Evolutionary conservation across 2,329 filamentous ascomycete genomes (phyloP).

Genomic region (Pezicula radicicola): DNA sequence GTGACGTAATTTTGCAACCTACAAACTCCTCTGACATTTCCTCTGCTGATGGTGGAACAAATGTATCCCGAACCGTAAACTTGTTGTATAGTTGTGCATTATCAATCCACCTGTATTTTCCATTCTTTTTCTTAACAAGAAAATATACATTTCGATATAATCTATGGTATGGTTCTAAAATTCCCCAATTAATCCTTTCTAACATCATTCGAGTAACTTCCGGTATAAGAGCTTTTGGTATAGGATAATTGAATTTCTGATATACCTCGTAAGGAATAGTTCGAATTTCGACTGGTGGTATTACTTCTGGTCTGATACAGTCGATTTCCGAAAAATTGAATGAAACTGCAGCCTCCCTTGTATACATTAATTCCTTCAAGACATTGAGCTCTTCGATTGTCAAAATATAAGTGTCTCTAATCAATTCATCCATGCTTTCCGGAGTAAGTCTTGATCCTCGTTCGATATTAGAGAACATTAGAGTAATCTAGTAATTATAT

Average conservation of each 20-base stretch:
- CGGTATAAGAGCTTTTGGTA: no score
- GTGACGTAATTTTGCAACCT: background rate
- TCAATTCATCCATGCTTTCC: no score
- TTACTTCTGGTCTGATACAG: background rate
- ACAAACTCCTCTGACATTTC: conserved; percentile 1
- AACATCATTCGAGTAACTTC: no score
- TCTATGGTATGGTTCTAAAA: background rate
- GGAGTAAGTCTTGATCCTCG: no score
- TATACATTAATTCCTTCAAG: background rate
- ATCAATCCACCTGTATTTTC: background rate
- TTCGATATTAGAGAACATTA: no score
- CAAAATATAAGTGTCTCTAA: no score
- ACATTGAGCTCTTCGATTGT: no score
- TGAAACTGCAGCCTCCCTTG: background rate
- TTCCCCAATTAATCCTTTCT: background rate
- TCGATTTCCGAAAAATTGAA: background rate
- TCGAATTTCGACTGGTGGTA: background rate
- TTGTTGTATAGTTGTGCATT: background rate
- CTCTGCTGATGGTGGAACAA: background rate
- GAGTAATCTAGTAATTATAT: no score
- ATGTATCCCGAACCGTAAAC: background rate
- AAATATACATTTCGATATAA: background rate
- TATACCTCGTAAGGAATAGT: background rate
- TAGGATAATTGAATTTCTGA: background rate
- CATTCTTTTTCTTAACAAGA: background rate